Conservation (phyloP, 106 monocot genomes). For the Dendrobium catenatum region DNA sequence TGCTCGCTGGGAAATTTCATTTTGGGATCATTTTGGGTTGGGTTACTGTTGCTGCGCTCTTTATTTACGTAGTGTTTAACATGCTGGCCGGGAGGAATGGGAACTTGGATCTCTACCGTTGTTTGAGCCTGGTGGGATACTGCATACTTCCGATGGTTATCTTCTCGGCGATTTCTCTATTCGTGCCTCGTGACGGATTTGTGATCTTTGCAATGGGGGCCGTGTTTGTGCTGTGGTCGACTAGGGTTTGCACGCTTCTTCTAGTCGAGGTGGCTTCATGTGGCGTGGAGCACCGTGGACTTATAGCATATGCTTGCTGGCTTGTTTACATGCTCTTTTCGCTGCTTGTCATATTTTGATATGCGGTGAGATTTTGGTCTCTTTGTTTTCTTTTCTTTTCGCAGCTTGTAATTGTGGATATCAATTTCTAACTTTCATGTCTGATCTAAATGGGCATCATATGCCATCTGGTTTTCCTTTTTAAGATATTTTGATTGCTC, state of each 20-base stretch:
- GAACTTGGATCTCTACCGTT: slow-evolving; percentile 82
- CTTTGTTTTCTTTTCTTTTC: background rate
- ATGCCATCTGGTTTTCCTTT: too few relatives aligned
- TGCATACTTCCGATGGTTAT: slow-evolving; percentile 91
- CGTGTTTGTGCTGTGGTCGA: slow-evolving; percentile 85
- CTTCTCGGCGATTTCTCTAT: slow-evolving; percentile 77
- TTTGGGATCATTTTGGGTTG: slow-evolving; percentile 96
- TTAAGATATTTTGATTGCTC: too few relatives aligned
- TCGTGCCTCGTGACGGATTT: slow-evolving; percentile 53
- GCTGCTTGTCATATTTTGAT: slow-evolving; percentile 89
- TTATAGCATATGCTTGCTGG: slow-evolving; percentile 84
- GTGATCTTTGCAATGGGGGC: slow-evolving; percentile 49
- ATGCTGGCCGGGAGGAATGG: slow-evolving; percentile 91
- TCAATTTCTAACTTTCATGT: too few relatives aligned
- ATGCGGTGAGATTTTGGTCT: background rate
- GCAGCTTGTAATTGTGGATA: too few relatives aligned
- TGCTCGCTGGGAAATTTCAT: slow-evolving; percentile 92
- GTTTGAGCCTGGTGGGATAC: slow-evolving; percentile 86
- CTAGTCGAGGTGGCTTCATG: slow-evolving; percentile 66
- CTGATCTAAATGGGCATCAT: too few relatives aligned
- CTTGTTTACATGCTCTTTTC: slow-evolving; percentile 91
- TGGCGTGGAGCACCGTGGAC: slow-evolving; percentile 74
- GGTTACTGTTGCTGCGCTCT: slow-evolving; percentile 76
- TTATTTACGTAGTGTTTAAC: slow-evolving; percentile 89
- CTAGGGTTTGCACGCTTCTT: slow-evolving; percentile 79